These are phyloP conservation scores for Cystofilobasidium ferigula DNA, from an alignment of 768 basidiomycete species.

Conservation along the genomic window DNA sequence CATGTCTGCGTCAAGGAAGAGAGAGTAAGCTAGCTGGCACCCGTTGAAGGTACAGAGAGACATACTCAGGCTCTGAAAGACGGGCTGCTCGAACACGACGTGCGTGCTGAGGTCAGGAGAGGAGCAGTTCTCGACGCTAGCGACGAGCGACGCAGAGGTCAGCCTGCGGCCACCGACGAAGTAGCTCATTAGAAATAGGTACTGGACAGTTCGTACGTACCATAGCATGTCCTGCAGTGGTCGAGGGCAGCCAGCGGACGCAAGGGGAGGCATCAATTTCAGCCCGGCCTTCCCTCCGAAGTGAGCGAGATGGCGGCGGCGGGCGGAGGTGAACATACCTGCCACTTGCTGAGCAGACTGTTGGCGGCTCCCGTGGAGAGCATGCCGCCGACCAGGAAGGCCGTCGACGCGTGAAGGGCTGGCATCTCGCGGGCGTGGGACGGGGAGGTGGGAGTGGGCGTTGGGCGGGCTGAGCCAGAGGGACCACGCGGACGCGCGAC, in stretches of 20 bases:
- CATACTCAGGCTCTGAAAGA: constrained; percentile 72
- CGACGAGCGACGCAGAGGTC: not conserved
- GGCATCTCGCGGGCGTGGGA: no score
- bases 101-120: constrained; percentile 51
- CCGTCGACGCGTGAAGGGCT: constrained; percentile 1
- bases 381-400: constrained; percentile 81
- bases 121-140: constrained; percentile 67
- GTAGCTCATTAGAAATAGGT: not conserved
- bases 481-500: no score
- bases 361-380: constrained; percentile 55
- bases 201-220: not conserved
- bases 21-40: not conserved
- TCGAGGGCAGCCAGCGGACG: constrained; percentile 37
- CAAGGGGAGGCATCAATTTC: constrained; percentile 29
- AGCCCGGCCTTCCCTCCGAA: not conserved
- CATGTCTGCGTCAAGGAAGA: constrained; percentile 25
- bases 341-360: constrained; percentile 73
- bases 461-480: no score
- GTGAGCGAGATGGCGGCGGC: not conserved
- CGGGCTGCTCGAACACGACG: constrained; percentile 83
- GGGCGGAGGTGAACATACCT: constrained; percentile 38
- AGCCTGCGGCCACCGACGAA: not conserved
- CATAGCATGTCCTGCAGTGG: constrained; percentile 75
- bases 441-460: no score
- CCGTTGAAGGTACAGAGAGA: constrained; percentile 38